Evolutionary conservation across 371 early-diverging fungal species (phyloP), one percentile per base, ranked within the genome.

Genomic region (Mortierella sp.): DNA sequence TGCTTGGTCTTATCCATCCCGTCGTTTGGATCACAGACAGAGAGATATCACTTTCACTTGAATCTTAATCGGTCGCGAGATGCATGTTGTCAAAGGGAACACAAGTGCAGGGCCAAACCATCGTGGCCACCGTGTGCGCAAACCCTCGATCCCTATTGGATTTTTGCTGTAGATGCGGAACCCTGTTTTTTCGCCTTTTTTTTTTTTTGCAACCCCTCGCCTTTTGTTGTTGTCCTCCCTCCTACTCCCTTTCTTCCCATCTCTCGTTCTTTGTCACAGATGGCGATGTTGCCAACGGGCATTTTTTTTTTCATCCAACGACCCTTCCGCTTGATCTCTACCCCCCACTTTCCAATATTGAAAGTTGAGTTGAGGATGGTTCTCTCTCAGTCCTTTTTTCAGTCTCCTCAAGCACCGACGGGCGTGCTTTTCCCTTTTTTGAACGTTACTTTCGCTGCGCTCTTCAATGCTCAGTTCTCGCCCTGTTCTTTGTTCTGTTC

Each of bases 141-240:
- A 84, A 78, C 76, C 71, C 85, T 84, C 40, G 76, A 80, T 81
- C 72, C 77, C 71, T 70, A 84, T 84, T 84, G 85, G 85, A 55
- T 71, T 75, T 40, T 51, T 67, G 24, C 40, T 37, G 43, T 67
- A 24, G 43, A 61, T 61, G 37, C 64, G 37, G 44, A 69, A 54
- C 72, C 74, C 74, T 71, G 69, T 28, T 50, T 73, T 73, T 76
- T 61, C 26, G 61, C 54, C 51, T 51, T 69, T 44, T 4, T 10
- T 16, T 46, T 57, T 55, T 67, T 75, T 76, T 79, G 61, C 14
- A 11, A n/a, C 9, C 74, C 59, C 48, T 70, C 55, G 57, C 57
- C 55, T 67, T 69, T 61, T 51, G 48, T 79, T 55, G 69, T 54
- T 26, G 19, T 53, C 59, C 51, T 64, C 70, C n/a, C 26, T 34